These are phyloP conservation scores for Dispira simplex DNA, from an alignment of 192 early-diverging fungal species.

Conservation along the genomic window DNA sequence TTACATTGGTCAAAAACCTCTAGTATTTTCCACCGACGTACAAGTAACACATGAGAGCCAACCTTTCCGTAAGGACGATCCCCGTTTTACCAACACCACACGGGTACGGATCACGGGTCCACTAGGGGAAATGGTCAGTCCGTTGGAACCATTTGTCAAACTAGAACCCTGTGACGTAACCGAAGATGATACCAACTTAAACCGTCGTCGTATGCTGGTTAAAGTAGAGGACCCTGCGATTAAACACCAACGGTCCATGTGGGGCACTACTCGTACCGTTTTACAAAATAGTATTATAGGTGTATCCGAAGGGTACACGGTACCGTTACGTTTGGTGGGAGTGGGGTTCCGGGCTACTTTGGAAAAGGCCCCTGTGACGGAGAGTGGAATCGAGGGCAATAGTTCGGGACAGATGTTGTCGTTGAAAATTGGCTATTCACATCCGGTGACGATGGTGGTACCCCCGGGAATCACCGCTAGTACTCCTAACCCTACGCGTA, in stretches of 20 bases:
- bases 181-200: slow-evolving; percentile 11
- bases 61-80: slow-evolving; percentile 38
- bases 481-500: slow-evolving; percentile 66
- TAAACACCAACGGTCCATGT: slow-evolving; percentile 78
- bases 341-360: slow-evolving; percentile 87
- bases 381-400: neutral
- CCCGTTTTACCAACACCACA: slow-evolving; percentile 45
- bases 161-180: slow-evolving; percentile 12
- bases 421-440: slow-evolving; percentile 78
- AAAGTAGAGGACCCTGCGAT: slow-evolving; percentile 36
- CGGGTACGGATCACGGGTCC: slow-evolving; percentile 66
- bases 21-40: slow-evolving; percentile 64
- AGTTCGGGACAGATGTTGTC: slow-evolving; percentile 34
- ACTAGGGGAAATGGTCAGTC: slow-evolving; percentile 55
- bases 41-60: slow-evolving; percentile 43
- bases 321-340: slow-evolving; percentile 74
- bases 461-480: slow-evolving; percentile 63
- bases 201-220: slow-evolving; percentile 28
- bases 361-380: slow-evolving; percentile 22
- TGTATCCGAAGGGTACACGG: slow-evolving; percentile 75
- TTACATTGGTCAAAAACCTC: slow-evolving; percentile 64
- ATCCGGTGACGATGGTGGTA: slow-evolving; percentile 62
- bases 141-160: slow-evolving; percentile 69
- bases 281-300: slow-evolving; percentile 75
- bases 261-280: slow-evolving; percentile 91